Evolutionary conservation across 2,329 filamentous ascomycete genomes (phyloP).

Genomic region (Ophiostoma triangulosporum): DNA sequence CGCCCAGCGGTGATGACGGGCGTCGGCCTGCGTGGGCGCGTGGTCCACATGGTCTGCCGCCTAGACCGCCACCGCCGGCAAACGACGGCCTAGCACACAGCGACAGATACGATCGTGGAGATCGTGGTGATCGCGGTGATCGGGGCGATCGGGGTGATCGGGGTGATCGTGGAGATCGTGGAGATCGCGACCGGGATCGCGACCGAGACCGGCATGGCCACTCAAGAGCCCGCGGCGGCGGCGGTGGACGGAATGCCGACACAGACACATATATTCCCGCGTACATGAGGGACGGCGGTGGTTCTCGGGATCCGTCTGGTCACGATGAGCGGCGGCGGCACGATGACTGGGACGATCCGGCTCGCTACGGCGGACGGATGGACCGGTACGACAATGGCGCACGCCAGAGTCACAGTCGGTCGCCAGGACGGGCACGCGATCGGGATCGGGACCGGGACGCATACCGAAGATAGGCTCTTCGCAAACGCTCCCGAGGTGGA

Average conservation of each 20-base stretch:
- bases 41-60: slow-evolving; percentile 31
- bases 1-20: slow-evolving; percentile 25
- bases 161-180: slow-evolving; percentile 12
- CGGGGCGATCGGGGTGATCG: neutral
- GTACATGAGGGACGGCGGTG: slow-evolving; percentile 25
- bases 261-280: slow-evolving; percentile 38
- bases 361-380: slow-evolving; percentile 12
- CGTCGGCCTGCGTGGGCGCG: slow-evolving; percentile 41
- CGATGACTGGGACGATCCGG: slow-evolving; percentile 27
- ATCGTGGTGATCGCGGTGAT: slow-evolving; percentile 1
- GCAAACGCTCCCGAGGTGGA: neutral
- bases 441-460: slow-evolving; percentile 30
- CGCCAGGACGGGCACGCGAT: slow-evolving; percentile 28
- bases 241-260: slow-evolving; percentile 10
- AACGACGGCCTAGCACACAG: slow-evolving; percentile 25
- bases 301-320: slow-evolving; percentile 12
- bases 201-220: slow-evolving; percentile 11
- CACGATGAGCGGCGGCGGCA: slow-evolving; percentile 27
- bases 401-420: slow-evolving; percentile 33
- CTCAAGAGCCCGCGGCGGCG: slow-evolving; percentile 16
- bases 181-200: slow-evolving; percentile 1
- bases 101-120: slow-evolving; percentile 15
- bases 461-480: slow-evolving; percentile 31
- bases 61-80: slow-evolving; percentile 34
- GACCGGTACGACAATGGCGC: slow-evolving; percentile 22